A percentile compares a stretch with the other conserved stretches of the same genome.
These are phyloP conservation scores for Penicillium verrucosum DNA, from an alignment of 2,329 filamentous ascomycete genomes.

Conservation along the genomic window DNA sequence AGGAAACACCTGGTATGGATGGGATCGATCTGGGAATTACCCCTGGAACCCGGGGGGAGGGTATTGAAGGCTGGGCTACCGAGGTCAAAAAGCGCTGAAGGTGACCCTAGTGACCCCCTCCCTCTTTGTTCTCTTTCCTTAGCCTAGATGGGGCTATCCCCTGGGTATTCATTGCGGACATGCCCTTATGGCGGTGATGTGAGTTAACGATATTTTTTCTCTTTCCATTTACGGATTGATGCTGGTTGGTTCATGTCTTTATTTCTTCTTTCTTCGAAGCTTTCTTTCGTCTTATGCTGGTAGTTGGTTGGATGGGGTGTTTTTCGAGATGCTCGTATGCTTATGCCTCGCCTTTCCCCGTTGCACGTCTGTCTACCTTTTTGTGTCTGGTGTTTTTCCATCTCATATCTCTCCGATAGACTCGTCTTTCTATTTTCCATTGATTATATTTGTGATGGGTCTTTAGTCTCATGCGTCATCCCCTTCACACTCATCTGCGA, in stretches of 20 bases:
- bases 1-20: slow-evolving; percentile 86
- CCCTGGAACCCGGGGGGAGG: slow-evolving; percentile 80
- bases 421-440: neutral
- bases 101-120: neutral
- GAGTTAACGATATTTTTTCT: slow-evolving; percentile 29
- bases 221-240: slow-evolving; percentile 23
- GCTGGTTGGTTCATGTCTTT: slow-evolving; percentile 22
- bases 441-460: neutral
- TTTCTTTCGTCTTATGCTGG: slow-evolving; percentile 3
- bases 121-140: slow-evolving; percentile 4
- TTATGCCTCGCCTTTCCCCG: neutral
- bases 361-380: neutral
- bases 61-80: slow-evolving; percentile 88
- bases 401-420: neutral
- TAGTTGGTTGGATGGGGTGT: slow-evolving; percentile 10
- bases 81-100: slow-evolving; percentile 71
- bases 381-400: neutral
- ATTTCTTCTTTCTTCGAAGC: slow-evolving; percentile 8
- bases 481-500: neutral
- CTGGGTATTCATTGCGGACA: slow-evolving; percentile 10
- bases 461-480: neutral
- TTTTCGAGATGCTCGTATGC: slow-evolving; percentile 3
- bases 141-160: slow-evolving; percentile 14
- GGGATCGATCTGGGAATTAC: slow-evolving; percentile 69
- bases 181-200: slow-evolving; percentile 18